Conservation (phyloP, 2,329 filamentous ascomycete species). For the Ustulina deusta region DNA sequence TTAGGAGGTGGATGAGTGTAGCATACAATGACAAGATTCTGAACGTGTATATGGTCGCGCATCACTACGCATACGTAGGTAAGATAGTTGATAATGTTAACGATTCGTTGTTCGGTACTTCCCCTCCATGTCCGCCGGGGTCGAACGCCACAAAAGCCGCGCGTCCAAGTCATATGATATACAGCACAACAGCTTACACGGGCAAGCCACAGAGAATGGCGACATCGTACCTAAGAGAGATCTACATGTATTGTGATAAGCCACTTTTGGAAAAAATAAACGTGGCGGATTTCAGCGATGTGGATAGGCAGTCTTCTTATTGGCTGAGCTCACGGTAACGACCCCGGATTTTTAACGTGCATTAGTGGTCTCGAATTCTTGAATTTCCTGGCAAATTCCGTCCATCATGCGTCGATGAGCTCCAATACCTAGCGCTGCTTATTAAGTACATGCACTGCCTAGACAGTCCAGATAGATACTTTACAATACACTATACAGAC, state of each 20-base stretch:
- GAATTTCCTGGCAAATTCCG: slow-evolving; percentile 26
- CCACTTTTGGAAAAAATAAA: not conserved
- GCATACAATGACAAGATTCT: not conserved
- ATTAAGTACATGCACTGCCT: not conserved
- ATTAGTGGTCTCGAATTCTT: slow-evolving; percentile 18
- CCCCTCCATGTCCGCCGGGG: not conserved
- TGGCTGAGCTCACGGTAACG: slow-evolving; percentile 16
- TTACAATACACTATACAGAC: not conserved
- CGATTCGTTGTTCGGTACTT: slow-evolving; percentile 15
- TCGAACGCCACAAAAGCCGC: not conserved
- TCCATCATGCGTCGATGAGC: no score
- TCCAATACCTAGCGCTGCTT: no score
- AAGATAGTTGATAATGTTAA: not conserved
- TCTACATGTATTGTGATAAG: no score
- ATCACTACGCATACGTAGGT: not conserved
- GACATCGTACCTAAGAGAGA: not conserved
- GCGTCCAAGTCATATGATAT: slow-evolving; percentile 13
- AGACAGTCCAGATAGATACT: not conserved
- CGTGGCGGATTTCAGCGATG: not conserved
- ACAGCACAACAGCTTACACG: not conserved
- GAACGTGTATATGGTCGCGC: not conserved
- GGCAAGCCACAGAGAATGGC: not conserved
- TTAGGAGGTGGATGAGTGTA: no score
- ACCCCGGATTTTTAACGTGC: slow-evolving; percentile 26
- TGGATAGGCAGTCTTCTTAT: not conserved